phyloP scores from a whole-genome alignment of 2,329 filamentous ascomycete genomes.

The Sporothrix phasma region DNA sequence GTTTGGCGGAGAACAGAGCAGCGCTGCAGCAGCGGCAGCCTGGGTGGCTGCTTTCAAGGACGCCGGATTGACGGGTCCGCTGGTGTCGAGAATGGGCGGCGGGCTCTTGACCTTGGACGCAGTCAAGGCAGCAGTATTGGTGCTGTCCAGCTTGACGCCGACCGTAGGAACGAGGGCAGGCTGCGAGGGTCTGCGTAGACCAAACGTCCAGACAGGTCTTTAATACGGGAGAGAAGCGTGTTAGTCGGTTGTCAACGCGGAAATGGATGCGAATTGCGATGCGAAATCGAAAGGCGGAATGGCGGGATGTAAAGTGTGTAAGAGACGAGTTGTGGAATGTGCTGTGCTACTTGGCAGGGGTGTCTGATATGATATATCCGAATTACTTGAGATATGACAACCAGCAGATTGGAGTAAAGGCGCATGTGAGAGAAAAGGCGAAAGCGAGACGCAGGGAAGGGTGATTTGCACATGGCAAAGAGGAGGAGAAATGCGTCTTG shows the following conservation, averaged over 20 bases:
- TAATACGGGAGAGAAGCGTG: background rate
- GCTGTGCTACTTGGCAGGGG: background rate
- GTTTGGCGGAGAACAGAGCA: slow-evolving; percentile 3
- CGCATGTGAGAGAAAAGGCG: background rate
- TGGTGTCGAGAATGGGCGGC: slow-evolving; percentile 3
- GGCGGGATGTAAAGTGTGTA: background rate
- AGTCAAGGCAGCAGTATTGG: slow-evolving; percentile 6
- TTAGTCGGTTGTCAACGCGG: background rate
- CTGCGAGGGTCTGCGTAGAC: slow-evolving; percentile 64
- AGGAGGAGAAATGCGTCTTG: background rate
- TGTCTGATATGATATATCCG: background rate
- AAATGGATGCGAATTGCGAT: no score
- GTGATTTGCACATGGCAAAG: background rate
- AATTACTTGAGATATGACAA: background rate
- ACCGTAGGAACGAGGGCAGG: slow-evolving; percentile 64
- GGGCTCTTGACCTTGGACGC: slow-evolving; percentile 12
- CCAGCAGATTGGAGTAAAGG: background rate
- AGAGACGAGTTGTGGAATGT: background rate
- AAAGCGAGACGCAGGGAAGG: background rate
- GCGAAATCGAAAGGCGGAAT: no score
- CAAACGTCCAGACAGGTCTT: slow-evolving; percentile 33
- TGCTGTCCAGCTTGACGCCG: slow-evolving; percentile 42
- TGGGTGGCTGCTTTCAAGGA: slow-evolving; percentile 17
- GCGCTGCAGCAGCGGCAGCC: slow-evolving; percentile 15
- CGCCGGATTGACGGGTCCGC: slow-evolving; percentile 5